Evolutionary conservation across 208 protist genomes (phyloP).

Genomic region (Trypanosoma vivax): DNA sequence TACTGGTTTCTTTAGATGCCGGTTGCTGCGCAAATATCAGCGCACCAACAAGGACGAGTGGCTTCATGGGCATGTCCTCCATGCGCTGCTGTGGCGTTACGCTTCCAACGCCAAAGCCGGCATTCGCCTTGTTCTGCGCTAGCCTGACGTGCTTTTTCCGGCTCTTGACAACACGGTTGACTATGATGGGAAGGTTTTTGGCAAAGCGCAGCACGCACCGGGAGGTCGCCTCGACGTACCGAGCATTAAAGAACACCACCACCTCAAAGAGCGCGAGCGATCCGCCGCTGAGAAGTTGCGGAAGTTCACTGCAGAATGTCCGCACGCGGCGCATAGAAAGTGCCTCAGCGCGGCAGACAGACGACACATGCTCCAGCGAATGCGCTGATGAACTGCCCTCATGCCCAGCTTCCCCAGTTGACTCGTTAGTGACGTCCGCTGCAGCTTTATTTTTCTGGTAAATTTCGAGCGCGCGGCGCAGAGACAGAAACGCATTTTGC

Average conservation of each 20-base stretch:
- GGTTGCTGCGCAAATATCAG: slow-evolving; percentile 50
- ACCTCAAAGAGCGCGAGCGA: slow-evolving; percentile 72
- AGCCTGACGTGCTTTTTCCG: slow-evolving; percentile 42
- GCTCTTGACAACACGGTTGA: slow-evolving; percentile 68
- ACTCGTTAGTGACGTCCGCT: neutral
- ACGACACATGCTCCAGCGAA: slow-evolving; percentile 65
- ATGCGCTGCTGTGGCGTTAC: slow-evolving; percentile 56
- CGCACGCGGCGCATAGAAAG: slow-evolving; percentile 54
- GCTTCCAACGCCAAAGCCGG: slow-evolving; percentile 52
- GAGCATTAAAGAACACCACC: slow-evolving; percentile 71
- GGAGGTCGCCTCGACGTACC: slow-evolving; percentile 64
- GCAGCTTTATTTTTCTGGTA: slow-evolving; percentile 30
- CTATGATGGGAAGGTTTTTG: slow-evolving; percentile 73
- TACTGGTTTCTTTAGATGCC: neutral
- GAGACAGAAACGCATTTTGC: slow-evolving; percentile 40
- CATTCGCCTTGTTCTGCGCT: slow-evolving; percentile 24
- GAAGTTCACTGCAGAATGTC: slow-evolving; percentile 63
- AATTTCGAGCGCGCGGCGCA: slow-evolving; percentile 47
- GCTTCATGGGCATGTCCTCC: slow-evolving; percentile 84
- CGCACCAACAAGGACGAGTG: slow-evolving; percentile 74
- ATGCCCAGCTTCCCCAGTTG: neutral
- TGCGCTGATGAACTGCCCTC: slow-evolving; percentile 32
- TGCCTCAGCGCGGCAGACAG: slow-evolving; percentile 60
- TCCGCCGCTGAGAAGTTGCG: slow-evolving; percentile 54
- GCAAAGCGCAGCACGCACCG: slow-evolving; percentile 71